Conservation (phyloP, 148 eudicot species). For the Oxyria digyna region DNA sequence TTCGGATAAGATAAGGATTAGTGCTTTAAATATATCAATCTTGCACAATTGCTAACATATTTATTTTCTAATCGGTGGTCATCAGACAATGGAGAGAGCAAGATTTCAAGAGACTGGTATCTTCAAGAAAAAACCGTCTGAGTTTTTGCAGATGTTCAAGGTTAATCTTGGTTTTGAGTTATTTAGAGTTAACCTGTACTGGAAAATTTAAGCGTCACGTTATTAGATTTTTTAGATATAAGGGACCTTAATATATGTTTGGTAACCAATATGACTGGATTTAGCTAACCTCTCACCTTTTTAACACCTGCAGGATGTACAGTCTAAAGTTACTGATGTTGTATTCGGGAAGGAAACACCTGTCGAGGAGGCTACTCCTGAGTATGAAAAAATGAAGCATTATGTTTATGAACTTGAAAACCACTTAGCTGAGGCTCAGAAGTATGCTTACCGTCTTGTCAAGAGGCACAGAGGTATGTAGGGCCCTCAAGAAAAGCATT, state of each 20-base stretch:
- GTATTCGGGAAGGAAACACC: conserved; percentile 91
- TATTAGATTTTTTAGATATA: neutral
- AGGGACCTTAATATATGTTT: neutral
- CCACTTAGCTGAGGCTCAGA: conserved; percentile 91
- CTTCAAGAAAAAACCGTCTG: conserved; percentile 76
- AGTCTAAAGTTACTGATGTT: conserved; percentile 81
- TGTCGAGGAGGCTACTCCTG: conserved; percentile 78
- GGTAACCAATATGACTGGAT: neutral
- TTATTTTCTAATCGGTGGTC: conserved; percentile 7
- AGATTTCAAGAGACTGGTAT: conserved; percentile 72
- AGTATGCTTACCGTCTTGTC: conserved; percentile 80
- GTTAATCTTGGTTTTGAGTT: conserved; percentile 22
- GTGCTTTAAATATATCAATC: neutral
- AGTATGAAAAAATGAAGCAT: conserved; percentile 74
- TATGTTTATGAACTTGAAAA: conserved; percentile 91
- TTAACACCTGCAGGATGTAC: conserved; percentile 54
- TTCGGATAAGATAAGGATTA: neutral
- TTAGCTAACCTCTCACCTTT: neutral
- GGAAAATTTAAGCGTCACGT: neutral
- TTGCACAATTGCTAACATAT: neutral
- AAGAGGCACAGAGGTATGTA: conserved; percentile 86
- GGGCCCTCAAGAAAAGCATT: conserved; percentile 5
- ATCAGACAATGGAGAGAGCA: conserved; percentile 96
- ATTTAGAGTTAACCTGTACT: neutral
- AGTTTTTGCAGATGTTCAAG: conserved; percentile 83